Base-by-base conservation (phyloP, 768 basidiomycete species). In the Termitomyces titanicus region DNA sequence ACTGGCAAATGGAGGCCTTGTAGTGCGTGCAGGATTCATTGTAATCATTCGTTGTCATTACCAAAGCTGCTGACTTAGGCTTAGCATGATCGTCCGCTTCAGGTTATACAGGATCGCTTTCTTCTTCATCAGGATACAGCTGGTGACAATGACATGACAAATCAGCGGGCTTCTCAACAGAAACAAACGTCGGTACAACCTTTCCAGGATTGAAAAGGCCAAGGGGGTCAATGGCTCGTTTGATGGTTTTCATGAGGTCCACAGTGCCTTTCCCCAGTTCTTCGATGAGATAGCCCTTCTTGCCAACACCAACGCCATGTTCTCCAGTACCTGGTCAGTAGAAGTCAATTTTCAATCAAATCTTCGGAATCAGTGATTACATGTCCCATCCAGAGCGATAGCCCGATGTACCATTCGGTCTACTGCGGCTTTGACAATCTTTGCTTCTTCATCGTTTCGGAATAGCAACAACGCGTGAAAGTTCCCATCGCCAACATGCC, bases 291-390 rank as follows among this genome's bases (percentile, higher is more conserved):
- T 86, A 95, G 56, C 86, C 78, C 55, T 81, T 82, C 74, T 94
- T 94, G 5, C 92, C 92, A 10, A 94, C 74, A 0, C 92, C 93
- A 7, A 94, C 89, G 2, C 92, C 93, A 63, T 94, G 92, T 63
- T 94, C 92, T 3, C 89, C 89, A 0, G 85, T 88, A 61, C 84
- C 86, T 86, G 43, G 20, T 17, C 60, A 22, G 35, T n/a, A n/a
- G 22, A 12, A 47, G 17, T 59, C 45, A 58, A 39, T 29, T 31
- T 25, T 24, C n/a, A n/a, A 38, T 15, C 15, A 47, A 35, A 51
- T 22, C 51, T 17, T 27, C 5, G 12, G 48, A 47, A 1, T 24
- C 3, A 27, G 35, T 7, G 68, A 79, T 60, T 57, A 86, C 88
- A 90, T 39, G 88, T 89, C 18, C 88, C 88, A 58, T 89, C 88